Base-by-base conservation (phyloP, 306 rosid genomes). In the Quercus glauca region DNA sequence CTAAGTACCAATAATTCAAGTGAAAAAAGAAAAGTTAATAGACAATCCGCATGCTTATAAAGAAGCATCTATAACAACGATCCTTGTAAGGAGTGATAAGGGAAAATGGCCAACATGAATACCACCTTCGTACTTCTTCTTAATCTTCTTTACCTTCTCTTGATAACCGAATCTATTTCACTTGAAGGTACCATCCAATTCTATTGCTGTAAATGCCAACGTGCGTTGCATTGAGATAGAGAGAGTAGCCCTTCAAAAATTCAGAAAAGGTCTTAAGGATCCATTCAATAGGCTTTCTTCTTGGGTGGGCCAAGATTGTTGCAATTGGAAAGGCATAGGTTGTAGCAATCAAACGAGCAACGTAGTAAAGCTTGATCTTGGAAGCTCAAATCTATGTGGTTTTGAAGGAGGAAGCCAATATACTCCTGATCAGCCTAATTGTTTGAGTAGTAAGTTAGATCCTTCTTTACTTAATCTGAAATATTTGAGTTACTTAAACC, bases 241-340 rank as follows among this genome's bases (percentile, higher is more conserved):
- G 57, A 31, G 35, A 58, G 18, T 71, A 37, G 82, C 77, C 14
- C 72, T 79, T n/a, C 77, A 71, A 15, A 9, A 28, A 20, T 49
- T 79, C 52, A 79, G 72, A 45, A 26, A 43, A 18, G 77, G 61
- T 11, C 13, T 71, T 6, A 10, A 6, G 5, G 76, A 79, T 71
- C 28, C 4, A 9, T 15, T 1, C 5, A 45, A 33, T 29, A 5
- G 3, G 51, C 77, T 79, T 58, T 79, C 76, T 41, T 58, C 77
- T 1, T 79, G 77, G 77, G 63, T 3, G 3, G 20, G 12, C 17
- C 20, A 79, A 21, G 77, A 79, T 17, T 79, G 82, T 33, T 79
- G 82, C 72, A 79, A 17, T 14, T 78, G 49, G 49, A 3, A 6
- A 6, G 49, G 49, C 49, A 41, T 41, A 41, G 49, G 49, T 9